These are phyloP conservation scores for Aethionema arabicum DNA, from an alignment of 345 rosid species.

Conservation along the genomic window DNA sequence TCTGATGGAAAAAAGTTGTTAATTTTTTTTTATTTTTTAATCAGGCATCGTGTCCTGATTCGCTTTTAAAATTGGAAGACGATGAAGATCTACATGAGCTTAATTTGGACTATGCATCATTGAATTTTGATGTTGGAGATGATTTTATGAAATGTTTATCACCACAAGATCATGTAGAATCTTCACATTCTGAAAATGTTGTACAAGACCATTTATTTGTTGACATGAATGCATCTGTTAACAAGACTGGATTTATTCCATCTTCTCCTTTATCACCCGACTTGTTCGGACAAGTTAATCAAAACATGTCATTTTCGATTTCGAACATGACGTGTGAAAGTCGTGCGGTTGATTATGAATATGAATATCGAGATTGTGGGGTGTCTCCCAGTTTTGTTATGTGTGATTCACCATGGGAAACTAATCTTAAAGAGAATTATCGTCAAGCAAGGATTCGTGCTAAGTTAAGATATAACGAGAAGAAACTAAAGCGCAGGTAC, in stretches of 20 bases:
- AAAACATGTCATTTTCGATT: constrained; percentile 54
- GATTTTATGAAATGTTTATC: constrained; percentile 46
- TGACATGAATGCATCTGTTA: constrained; percentile 28
- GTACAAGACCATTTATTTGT: constrained; percentile 42
- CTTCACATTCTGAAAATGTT: constrained; percentile 36
- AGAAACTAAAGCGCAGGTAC: constrained; percentile 70
- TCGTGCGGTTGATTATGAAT: constrained; percentile 45
- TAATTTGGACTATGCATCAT: constrained; percentile 50
- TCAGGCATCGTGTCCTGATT: constrained; percentile 24
- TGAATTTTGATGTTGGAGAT: constrained; percentile 48
- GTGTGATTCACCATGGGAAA: constrained; percentile 78
- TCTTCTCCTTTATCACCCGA: constrained; percentile 20
- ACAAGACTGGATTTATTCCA: constrained; percentile 50
- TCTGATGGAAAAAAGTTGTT: not conserved
- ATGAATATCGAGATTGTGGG: constrained; percentile 53
- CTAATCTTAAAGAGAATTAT: constrained; percentile 51
- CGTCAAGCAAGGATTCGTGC: constrained; percentile 76
- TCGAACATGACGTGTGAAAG: constrained; percentile 68
- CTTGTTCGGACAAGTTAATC: constrained; percentile 49
- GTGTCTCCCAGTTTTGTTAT: constrained; percentile 52
- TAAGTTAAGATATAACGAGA: constrained; percentile 79
- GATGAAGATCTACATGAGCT: constrained; percentile 58
- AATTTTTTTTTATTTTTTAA: not conserved
- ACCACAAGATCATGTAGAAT: constrained; percentile 41
- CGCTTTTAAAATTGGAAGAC: constrained; percentile 36